A percentile compares a stretch with the other conserved stretches of the same genome.
Conservation (phyloP, 2,329 filamentous ascomycete species). For the Alternaria atra region DNA sequence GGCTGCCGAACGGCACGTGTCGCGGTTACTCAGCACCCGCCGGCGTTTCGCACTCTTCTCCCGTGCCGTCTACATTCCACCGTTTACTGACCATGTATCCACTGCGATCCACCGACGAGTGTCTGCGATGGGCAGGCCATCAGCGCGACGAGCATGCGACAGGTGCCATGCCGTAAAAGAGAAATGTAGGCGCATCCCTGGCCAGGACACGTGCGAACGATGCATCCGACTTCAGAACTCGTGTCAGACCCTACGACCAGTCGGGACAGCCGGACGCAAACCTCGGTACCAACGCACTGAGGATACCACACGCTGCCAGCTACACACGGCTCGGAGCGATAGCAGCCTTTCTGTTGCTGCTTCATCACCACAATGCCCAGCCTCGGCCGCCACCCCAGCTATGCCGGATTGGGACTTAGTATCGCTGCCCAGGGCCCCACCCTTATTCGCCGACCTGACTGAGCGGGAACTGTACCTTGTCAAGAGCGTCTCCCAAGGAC, state of each 20-base stretch:
- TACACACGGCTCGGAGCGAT: conserved; percentile 1
- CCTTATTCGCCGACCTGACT: neutral
- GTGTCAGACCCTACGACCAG: conserved; percentile 14
- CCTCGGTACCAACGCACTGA: conserved; percentile 14
- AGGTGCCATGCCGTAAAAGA: conserved; percentile 17
- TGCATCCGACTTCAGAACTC: conserved; percentile 12
- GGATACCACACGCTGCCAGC: neutral
- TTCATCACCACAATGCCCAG: neutral
- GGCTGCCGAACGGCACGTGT: conserved; percentile 4
- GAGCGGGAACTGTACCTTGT: conserved; percentile 13
- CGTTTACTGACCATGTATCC: conserved; percentile 11
- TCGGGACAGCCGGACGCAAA: conserved; percentile 14
- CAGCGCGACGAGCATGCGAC: conserved; percentile 14
- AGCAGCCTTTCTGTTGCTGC: neutral
- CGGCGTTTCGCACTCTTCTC: conserved; percentile 1
- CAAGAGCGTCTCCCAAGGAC: conserved; percentile 8
- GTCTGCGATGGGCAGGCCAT: conserved; percentile 13
- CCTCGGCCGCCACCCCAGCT: neutral
- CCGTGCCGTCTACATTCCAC: neutral
- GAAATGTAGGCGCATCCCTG: conserved; percentile 11
- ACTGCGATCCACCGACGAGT: conserved; percentile 1
- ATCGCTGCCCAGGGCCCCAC: conserved; percentile 4
- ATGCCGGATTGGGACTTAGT: neutral
- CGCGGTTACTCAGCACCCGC: conserved; percentile 8
- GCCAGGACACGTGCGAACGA: conserved; percentile 15